Conservation (phyloP, 169 alveolate genomes). For the Cryptosporidium ryanae region DNA sequence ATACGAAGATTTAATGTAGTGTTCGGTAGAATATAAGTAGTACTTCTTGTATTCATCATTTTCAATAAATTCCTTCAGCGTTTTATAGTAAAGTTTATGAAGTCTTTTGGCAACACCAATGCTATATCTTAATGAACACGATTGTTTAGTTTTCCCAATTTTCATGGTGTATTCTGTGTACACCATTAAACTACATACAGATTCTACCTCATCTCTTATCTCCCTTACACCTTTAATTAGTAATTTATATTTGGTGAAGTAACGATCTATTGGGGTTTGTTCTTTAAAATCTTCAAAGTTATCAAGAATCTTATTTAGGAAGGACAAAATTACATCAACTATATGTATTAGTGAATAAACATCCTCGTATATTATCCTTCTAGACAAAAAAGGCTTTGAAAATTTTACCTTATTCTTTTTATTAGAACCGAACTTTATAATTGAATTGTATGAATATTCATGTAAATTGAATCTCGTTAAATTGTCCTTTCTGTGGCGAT, state of each 20-base stretch:
- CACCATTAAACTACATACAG: constrained; percentile 15
- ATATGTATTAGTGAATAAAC: constrained; percentile 11
- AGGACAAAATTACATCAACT: neutral
- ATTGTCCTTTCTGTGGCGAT: too few species aligned
- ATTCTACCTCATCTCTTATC: constrained; percentile 4
- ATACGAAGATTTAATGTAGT: constrained; percentile 19
- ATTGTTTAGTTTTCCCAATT: neutral
- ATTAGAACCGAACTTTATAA: neutral
- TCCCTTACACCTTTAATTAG: neutral
- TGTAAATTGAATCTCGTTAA: neutral
- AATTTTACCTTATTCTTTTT: neutral
- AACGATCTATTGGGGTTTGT: too few species aligned
- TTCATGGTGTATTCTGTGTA: neutral
- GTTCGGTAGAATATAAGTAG: constrained; percentile 15
- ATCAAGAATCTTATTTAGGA: neutral
- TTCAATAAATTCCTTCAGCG: neutral
- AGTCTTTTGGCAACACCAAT: neutral
- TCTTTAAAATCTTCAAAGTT: neutral
- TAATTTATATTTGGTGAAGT: neutral
- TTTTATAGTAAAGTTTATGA: neutral
- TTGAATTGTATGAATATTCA: neutral
- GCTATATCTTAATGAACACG: constrained; percentile 30
- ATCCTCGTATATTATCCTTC: constrained; percentile 15
- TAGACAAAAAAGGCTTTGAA: neutral
- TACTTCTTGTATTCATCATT: neutral